phyloP scores from a whole-genome alignment of 2,329 filamentous ascomycete species.

The Cladobotryum mycophilum region DNA sequence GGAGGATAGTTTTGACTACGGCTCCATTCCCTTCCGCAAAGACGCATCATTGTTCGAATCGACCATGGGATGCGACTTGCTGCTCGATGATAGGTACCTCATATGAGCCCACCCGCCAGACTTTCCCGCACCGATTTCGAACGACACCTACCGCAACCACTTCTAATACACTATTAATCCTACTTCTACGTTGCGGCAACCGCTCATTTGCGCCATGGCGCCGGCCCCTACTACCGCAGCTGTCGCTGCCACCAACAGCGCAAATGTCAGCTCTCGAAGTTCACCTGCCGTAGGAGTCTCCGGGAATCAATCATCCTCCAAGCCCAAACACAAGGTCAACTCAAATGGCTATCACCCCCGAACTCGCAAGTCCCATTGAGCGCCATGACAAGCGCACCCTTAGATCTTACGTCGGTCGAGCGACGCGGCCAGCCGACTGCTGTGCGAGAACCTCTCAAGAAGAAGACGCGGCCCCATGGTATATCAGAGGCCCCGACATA shows the following conservation, averaged over 20 bases:
- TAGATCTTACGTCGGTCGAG: conserved; percentile 87
- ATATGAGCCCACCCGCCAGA: conserved; percentile 7
- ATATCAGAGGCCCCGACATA: conserved; percentile 88
- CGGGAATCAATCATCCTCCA: conserved; percentile 31
- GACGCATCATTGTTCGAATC: conserved; percentile 7
- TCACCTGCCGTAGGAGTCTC: conserved; percentile 41
- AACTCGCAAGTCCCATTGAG: conserved; percentile 49
- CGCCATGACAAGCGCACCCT: conserved; percentile 51
- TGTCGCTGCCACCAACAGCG: conserved; percentile 32
- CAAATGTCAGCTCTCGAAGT: conserved; percentile 45
- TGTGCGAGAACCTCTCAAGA: conserved; percentile 68
- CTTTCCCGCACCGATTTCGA: neutral
- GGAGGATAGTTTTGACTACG: neutral
- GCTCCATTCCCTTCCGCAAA: conserved; percentile 5
- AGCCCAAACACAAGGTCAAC: conserved; percentile 48
- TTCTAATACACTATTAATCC: conserved; percentile 9
- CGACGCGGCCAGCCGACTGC: conserved; percentile 77
- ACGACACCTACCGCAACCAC: conserved; percentile 6
- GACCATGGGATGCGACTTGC: conserved; percentile 18
- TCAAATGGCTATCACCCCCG: conserved; percentile 46
- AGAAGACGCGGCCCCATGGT: conserved; percentile 72
- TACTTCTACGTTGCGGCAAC: conserved; percentile 4
- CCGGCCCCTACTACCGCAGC: conserved; percentile 32
- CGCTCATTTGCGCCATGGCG: conserved; percentile 29
- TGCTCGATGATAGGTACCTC: conserved; percentile 13